Base-by-base conservation (phyloP, 768 basidiomycete genomes). In the Lentinula raphanica region DNA sequence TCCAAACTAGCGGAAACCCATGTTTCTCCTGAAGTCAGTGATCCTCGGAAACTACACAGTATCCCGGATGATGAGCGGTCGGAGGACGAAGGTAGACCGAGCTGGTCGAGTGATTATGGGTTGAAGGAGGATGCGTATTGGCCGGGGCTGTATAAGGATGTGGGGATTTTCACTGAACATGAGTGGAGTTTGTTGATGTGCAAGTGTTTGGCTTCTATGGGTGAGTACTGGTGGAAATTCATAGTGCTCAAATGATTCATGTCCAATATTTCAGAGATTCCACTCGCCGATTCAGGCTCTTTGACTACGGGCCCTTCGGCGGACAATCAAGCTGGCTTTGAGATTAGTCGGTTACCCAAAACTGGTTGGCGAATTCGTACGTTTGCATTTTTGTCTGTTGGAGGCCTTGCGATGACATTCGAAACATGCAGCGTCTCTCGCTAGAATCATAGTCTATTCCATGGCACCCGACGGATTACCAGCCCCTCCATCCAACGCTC, bases 161-260 rank as follows among this genome's bases (percentile, higher is more conserved):
- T 95, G 45, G 93, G 93, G 21, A 90, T 96, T 46, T 92, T 93
- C 69, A 85, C 85, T 46, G 86, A 92, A 61, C 80, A 86, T 64
- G 87, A 95, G 66, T 95, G 91, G 84, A 82, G 85, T 63, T 79
- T 87, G 59, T 74, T 96, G 63, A 94, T 95, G 90, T 89, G 87
- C 66, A 94, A 93, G 74, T 91, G 90, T 67, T 76, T 96, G 56
- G 81, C 85, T 7, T 88, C 87, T 3, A 89, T 92, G 88, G 86
- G 87, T 88, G 70, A 60, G 85, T 67, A 44, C 42, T 49, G 27
- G 23, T 60, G 60, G 49, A 53, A 42, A 19, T 61, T 39, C 11
- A 15, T 49, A 35, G 51, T 44, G 42, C 7, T 21, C 8, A 32
- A 29, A 49, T 58, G 29, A 49, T 53, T 27, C 13, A 38, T 39